These are phyloP conservation scores for Biscogniauxia sp. DNA, from an alignment of 2,329 filamentous ascomycete species.

Conservation along the genomic window DNA sequence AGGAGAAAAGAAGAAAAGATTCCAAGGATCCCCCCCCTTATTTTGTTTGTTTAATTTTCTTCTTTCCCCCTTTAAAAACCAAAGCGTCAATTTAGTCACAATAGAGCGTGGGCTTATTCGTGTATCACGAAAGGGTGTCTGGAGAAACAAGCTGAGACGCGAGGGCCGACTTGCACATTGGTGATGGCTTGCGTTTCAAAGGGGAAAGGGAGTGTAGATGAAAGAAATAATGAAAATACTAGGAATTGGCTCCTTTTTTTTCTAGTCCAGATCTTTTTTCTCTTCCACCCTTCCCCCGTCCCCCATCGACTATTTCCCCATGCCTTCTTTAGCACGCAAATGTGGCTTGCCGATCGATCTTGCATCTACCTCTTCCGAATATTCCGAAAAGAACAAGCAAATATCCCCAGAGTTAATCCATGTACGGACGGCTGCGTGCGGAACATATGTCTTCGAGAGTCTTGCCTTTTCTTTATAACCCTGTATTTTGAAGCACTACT, in stretches of 20 bases:
- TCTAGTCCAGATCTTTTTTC: neutral
- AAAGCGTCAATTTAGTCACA: neutral
- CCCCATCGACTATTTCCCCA: too few species aligned
- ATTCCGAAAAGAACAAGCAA: neutral
- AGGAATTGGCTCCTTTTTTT: neutral
- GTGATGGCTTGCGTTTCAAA: neutral
- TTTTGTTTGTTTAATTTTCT: neutral
- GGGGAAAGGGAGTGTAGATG: neutral
- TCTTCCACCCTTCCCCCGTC: too few species aligned
- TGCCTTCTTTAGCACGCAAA: too few species aligned
- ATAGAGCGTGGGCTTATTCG: neutral
- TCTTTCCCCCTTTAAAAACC: too few species aligned
- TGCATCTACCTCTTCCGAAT: neutral
- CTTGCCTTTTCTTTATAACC: neutral
- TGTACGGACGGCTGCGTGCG: slow-evolving; percentile 1
- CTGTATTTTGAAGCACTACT: neutral
- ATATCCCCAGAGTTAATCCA: neutral
- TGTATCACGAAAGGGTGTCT: neutral
- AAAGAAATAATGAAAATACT: neutral
- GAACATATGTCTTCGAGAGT: neutral
- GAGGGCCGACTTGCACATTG: neutral
- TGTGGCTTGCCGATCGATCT: slow-evolving; percentile 3
- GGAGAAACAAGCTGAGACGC: neutral
- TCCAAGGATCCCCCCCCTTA: neutral
- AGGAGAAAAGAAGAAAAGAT: neutral